Conservation (phyloP, 179 eudicot species). For the Amaranthus tricolor region DNA sequence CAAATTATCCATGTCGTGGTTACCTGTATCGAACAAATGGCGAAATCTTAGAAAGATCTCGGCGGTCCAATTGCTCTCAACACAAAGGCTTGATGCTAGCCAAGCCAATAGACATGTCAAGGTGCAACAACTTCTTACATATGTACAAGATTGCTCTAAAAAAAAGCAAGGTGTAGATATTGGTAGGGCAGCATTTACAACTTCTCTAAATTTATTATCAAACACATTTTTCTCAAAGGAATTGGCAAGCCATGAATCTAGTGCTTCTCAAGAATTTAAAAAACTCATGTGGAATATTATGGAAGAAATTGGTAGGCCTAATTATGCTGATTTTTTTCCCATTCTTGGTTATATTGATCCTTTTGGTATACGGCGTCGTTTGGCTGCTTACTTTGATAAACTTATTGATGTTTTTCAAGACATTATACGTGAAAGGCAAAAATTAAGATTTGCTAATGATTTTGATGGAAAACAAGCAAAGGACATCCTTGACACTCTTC, state of each 20-base stretch:
- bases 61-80: constrained; percentile 19
- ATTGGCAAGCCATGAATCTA: constrained; percentile 17
- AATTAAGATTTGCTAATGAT: background rate
- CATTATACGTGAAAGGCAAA: constrained; percentile 12
- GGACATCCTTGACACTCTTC: constrained; percentile 13
- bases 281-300: constrained; percentile 23
- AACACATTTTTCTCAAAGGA: constrained; percentile 23
- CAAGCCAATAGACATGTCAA: constrained; percentile 24
- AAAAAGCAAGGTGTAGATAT: constrained; percentile 14
- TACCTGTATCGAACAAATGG: constrained; percentile 22
- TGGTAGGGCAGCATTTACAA: constrained; percentile 24
- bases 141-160: constrained; percentile 23
- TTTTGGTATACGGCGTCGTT: constrained; percentile 19
- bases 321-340: constrained; percentile 26
- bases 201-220: constrained; percentile 26
- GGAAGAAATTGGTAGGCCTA: constrained; percentile 29
- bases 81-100: constrained; percentile 22
- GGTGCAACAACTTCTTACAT: constrained; percentile 23
- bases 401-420: constrained; percentile 25
- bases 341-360: constrained; percentile 21
- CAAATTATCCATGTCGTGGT: constrained; percentile 23
- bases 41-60: constrained; percentile 21
- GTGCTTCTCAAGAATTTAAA: constrained; percentile 24
- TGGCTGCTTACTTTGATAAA: constrained; percentile 18
- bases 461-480: background rate